These are phyloP conservation scores for Fusarium coffeatum DNA, from an alignment of 2,329 filamentous ascomycete species.

Conservation along the genomic window DNA sequence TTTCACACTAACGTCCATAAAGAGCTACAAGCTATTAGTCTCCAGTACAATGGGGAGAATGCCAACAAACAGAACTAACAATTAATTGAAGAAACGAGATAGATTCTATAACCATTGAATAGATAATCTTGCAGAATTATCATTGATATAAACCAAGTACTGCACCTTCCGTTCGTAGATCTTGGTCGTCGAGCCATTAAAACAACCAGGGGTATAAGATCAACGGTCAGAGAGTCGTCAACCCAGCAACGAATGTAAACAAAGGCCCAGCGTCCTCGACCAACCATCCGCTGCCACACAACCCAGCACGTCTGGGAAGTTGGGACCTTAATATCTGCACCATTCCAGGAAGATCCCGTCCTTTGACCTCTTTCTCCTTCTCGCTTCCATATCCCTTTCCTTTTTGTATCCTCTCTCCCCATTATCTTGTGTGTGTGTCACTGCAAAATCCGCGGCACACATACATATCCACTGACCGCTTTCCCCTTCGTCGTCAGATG, in stretches of 20 bases:
- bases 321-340: conserved; percentile 40
- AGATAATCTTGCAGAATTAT: neutral
- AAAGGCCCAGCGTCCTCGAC: conserved; percentile 45
- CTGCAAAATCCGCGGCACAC: conserved; percentile 25
- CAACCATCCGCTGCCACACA: conserved; percentile 49
- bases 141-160: conserved; percentile 5
- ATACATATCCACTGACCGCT: conserved; percentile 21
- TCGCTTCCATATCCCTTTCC: conserved; percentile 22
- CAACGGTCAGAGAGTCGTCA: conserved; percentile 39
- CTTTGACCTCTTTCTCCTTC: conserved; percentile 11
- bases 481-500: conserved; percentile 38
- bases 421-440: conserved; percentile 30
- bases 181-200: conserved; percentile 28
- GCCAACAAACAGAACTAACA: conserved; percentile 11
- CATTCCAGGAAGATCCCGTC: conserved; percentile 35
- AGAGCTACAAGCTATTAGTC: conserved; percentile 4
- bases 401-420: conserved; percentile 15
- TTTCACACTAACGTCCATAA: neutral
- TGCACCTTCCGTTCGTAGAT: conserved; percentile 21
- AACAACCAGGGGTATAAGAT: conserved; percentile 9
- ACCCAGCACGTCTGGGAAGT: conserved; percentile 19
- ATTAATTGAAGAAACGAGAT: conserved; percentile 11
- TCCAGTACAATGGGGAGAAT: conserved; percentile 14
- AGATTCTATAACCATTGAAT: neutral
- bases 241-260: conserved; percentile 54